Base-by-base conservation (phyloP, 768 basidiomycete genomes). In the Strobilomyces echinocephalus region DNA sequence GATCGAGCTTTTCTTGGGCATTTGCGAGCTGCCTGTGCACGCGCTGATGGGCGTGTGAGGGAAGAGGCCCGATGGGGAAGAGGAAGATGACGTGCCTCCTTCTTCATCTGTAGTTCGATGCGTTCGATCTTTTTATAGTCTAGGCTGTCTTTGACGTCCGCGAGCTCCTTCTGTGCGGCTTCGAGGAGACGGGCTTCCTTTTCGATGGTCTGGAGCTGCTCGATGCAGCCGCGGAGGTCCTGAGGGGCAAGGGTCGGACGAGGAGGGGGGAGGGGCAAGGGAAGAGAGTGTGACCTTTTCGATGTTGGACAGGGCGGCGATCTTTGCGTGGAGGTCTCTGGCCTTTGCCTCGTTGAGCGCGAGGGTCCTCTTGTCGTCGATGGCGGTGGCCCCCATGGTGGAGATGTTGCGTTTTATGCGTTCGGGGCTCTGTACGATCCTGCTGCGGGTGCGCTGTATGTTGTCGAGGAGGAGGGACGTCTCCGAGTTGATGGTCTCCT, bases 361-460 rank as follows among this genome's bases (percentile, higher is more conserved):
- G 18, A 89, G 76, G 1, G 76, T 76, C 55, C 76, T 81, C 64
- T 89, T 89, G 59, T 95, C 91, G 50, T 87, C 85, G 16, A 79
- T 67, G 1, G 83, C 82, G 0, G 79, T 83, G 7, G 73, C 65
- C 3, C 80, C 78, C 87, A 95, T 91, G n/a, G 81, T 75, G 11
- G 78, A 70, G 61, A 95, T 95, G 40, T 83, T 88, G 47, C 85
- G 82, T 65, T 86, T 88, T 60, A 95, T 87, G 42, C 93, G 80
- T 44, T 95, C 94, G 0, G 94, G 94, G 0, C 91, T 93, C 67
- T 93, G 90, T 4, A 97, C 92, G 57, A 97, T 87, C 26, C 92
- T 83, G 28, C 82, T 74, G 46, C 82, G 78, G 0, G 84, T 84
- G 40, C 85, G 81, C 12, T 73, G 71, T 57, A 90, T 84, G 42